Percentiles rank a stretch among this genome's conserved stretches.
Conservation (phyloP, 225 moss, liverwort and hornwort species). For the Antitrichia curtipendula region DNA sequence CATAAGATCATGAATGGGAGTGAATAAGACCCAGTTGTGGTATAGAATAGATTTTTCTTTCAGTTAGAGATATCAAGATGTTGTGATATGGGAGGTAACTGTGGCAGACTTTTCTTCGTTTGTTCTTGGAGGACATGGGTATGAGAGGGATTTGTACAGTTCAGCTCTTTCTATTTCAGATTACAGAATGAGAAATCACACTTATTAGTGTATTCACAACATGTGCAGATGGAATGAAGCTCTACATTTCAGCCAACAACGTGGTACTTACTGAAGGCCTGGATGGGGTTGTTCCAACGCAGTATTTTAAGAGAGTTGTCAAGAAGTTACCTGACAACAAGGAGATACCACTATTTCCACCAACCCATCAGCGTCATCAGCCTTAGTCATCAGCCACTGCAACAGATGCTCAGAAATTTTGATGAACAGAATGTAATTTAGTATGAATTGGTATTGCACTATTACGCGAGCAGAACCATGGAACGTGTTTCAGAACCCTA, state of each 20-base stretch:
- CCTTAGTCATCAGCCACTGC: neutral
- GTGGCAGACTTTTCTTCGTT: neutral
- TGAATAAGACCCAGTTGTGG: neutral
- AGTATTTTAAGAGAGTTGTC: constrained; percentile 51
- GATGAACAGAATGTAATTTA: neutral
- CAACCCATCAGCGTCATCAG: neutral
- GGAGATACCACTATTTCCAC: neutral
- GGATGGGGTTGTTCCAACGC: constrained; percentile 48
- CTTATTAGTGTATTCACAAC: neutral
- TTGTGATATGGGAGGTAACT: neutral
- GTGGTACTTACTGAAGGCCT: constrained; percentile 87
- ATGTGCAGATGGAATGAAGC: constrained; percentile 72
- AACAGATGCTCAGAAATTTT: neutral
- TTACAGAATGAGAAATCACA: neutral
- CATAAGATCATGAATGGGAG: neutral
- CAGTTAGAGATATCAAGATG: neutral
- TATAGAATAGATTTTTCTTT: neutral
- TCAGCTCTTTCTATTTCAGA: neutral
- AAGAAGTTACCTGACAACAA: constrained; percentile 1
- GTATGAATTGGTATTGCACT: neutral
- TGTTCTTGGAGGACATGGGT: neutral
- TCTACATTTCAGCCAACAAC: constrained; percentile 74
- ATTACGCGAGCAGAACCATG: neutral
- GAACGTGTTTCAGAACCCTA: neutral
- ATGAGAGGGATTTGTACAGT: neutral